Evolutionary conservation across 805 yeast genomes (phyloP).

Genomic region (Candida succiphila): DNA sequence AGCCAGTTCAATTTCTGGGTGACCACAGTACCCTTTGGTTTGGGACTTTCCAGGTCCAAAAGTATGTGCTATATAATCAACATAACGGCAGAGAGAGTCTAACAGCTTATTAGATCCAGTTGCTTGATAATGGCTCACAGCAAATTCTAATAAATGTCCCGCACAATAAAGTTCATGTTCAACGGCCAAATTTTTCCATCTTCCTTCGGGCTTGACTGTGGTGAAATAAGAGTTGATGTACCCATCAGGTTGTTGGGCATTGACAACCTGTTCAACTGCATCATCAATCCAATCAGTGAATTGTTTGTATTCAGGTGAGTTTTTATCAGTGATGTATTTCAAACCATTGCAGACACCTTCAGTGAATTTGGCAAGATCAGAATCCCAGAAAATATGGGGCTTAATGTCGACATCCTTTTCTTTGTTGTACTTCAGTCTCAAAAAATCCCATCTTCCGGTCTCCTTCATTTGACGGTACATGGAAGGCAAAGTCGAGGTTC

Average conservation of each 20-base stretch:
- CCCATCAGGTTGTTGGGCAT: conserved; percentile 16
- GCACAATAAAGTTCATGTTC: conserved; percentile 10
- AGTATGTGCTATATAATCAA: conserved; percentile 8
- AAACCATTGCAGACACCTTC: conserved; percentile 14
- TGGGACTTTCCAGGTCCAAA: conserved; percentile 13
- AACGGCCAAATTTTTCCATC: conserved; percentile 6
- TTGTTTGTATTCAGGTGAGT: conserved; percentile 1
- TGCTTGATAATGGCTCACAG: conserved; percentile 12
- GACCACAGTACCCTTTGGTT: conserved; percentile 18
- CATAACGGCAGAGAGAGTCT: conserved; percentile 10
- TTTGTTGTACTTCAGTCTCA: conserved; percentile 7
- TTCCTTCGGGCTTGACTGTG: conserved; percentile 9
- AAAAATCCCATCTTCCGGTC: conserved; percentile 16
- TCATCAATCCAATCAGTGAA: conserved; percentile 11
- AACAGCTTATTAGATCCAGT: conserved; percentile 10
- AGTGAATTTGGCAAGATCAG: conserved; percentile 15
- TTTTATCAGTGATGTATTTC: conserved; percentile 21
- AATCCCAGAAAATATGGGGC: conserved; percentile 18
- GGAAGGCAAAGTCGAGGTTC: conserved; percentile 11
- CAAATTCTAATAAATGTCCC: conserved; percentile 17
- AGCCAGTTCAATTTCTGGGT: conserved; percentile 18
- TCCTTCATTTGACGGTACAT: conserved; percentile 9
- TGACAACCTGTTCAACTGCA: conserved; percentile 9
- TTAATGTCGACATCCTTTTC: conserved; percentile 1
- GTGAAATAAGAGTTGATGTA: conserved; percentile 15